Conservation (phyloP, 2,329 filamentous ascomycete genomes). For the Amesomyces nigricolor region DNA sequence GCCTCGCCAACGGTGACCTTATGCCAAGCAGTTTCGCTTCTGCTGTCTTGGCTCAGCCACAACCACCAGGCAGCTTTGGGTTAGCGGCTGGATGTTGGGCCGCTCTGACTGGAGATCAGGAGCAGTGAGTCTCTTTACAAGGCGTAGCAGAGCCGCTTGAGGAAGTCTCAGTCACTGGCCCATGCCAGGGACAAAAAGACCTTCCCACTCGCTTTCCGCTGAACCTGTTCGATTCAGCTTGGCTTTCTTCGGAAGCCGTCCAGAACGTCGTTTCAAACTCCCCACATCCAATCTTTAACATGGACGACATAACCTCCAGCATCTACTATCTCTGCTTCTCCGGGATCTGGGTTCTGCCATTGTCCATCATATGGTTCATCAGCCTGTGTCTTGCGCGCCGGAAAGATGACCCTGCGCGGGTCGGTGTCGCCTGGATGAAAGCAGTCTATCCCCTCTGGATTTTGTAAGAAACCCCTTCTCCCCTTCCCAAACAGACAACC, state of each 20-base stretch:
- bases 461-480: slow-evolving; percentile 13
- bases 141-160: no score
- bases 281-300: background rate
- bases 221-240: background rate
- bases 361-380: slow-evolving; percentile 22
- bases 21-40: no score
- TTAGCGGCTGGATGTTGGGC: no score
- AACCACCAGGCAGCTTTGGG: no score
- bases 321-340: slow-evolving; percentile 13
- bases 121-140: no score
- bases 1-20: no score
- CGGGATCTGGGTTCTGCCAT: slow-evolving; percentile 20
- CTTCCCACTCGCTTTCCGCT: background rate
- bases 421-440: slow-evolving; percentile 23
- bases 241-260: background rate
- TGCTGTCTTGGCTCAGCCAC: no score
- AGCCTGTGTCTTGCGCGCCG: slow-evolving; percentile 19
- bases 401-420: slow-evolving; percentile 23
- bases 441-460: slow-evolving; percentile 18
- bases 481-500: no score
- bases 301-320: background rate
- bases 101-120: no score
- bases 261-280: no score
- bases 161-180: no score
- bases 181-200: no score